Base-by-base conservation (phyloP, 2,329 filamentous ascomycete species). In the Shiraia sp. region DNA sequence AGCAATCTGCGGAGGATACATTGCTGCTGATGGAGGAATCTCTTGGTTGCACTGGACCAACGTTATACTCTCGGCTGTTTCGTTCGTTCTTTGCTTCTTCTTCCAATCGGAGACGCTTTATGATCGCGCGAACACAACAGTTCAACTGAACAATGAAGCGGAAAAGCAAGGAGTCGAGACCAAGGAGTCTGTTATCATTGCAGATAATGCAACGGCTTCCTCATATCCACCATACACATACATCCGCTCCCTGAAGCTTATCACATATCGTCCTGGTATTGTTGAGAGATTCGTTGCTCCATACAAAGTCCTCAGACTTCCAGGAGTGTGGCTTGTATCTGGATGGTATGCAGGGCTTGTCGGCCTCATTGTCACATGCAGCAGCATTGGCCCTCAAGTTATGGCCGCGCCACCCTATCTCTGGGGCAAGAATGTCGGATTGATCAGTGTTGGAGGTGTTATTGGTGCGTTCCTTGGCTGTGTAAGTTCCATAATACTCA, bases 341-440 rank as follows among this genome's bases (percentile, higher is more conserved):
- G 45, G 67, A 0, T 71, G 71, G 57, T 74, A 75, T 39, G 69
- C 69, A 5, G 72, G 71, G 1, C 57, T 74, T 1, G 65, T 74
- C 6, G 72, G 68, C 12, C 63, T 66, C 2, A 61, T 72, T 26
- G 70, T 74, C 13, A 66, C 67, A 1, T 63, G 69, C 29, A 63
- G 65, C 30, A 66, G 60, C 2, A 57, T 74, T n/a, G 65, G 57
- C 3, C 63, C 71, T 0, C 63, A 69, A 35, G 36, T 73, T 2
- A 57, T 74, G 2, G 56, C 66, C 5, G 49, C 45, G 6, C 72
- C 71, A 10, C 72, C 71, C 0, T 74, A 73, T 38, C 60, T 71
- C 2, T 74, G 70, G 72, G 70, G 69, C 14, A 51, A 61, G 6
- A 53, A 70, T 19, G 66, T 63, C 10, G 71, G 72, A 0, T 49